Percentiles rank a stretch among this genome's conserved stretches.
Conservation (phyloP, 257 asterid species). For the Fraxinus cuspidata region DNA sequence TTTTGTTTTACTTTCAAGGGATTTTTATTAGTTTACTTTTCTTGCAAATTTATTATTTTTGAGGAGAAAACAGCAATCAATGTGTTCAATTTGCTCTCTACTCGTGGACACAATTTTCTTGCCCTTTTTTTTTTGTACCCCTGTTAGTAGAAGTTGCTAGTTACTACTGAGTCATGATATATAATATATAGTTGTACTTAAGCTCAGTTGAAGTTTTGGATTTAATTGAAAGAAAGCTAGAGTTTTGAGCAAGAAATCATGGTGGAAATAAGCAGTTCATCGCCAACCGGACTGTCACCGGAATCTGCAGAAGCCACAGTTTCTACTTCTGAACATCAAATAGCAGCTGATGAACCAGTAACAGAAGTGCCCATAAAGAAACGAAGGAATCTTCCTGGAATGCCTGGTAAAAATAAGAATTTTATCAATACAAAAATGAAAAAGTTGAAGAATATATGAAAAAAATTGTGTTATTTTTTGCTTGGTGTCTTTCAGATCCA, state of each 20-base stretch:
- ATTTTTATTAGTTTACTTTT: slow-evolving; percentile 8
- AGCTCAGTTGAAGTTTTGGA: slow-evolving; percentile 21
- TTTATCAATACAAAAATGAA: background rate
- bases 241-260: slow-evolving; percentile 24
- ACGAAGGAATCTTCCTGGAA: slow-evolving; percentile 89
- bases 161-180: background rate
- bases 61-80: background rate
- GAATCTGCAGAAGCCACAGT: slow-evolving; percentile 38
- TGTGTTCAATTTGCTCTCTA: background rate
- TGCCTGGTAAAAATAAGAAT: slow-evolving; percentile 55
- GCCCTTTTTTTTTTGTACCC: background rate
- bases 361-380: slow-evolving; percentile 46
- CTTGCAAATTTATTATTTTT: slow-evolving; percentile 7
- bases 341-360: slow-evolving; percentile 25
- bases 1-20: slow-evolving; percentile 15
- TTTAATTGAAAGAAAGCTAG: background rate
- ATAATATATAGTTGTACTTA: background rate
- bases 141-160: background rate
- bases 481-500: slow-evolving; percentile 58
- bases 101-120: slow-evolving; percentile 11
- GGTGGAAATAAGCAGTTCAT: slow-evolving; percentile 47
- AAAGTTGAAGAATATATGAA: background rate
- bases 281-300: slow-evolving; percentile 33
- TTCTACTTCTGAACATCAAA: slow-evolving; percentile 29
- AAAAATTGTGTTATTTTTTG: background rate